A percentile compares a stretch with the other conserved stretches of the same genome.
Conservation (phyloP, 1,284 basidiomycete genomes). For the Dichomitus squalens region DNA sequence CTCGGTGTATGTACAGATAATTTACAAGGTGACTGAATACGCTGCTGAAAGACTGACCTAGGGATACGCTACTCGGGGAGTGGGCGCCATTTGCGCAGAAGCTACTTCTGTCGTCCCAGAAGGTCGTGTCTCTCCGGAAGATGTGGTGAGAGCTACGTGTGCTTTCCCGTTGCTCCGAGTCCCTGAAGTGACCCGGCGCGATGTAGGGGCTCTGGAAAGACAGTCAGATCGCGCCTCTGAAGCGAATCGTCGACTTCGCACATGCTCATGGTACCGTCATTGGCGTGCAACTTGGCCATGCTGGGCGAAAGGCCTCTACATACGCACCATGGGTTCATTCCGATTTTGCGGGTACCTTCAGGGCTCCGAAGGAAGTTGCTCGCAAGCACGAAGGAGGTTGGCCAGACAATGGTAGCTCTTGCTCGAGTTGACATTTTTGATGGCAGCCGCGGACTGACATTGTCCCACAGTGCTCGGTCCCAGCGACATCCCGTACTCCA, state of each 20-base stretch:
- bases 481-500: slow-evolving; percentile 53
- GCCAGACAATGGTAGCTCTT: slow-evolving; percentile 55
- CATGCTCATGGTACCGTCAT: slow-evolving; percentile 73
- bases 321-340: slow-evolving; percentile 58
- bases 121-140: slow-evolving; percentile 57
- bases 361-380: slow-evolving; percentile 32
- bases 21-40: not conserved
- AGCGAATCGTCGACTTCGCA: slow-evolving; percentile 74
- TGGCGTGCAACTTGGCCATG: slow-evolving; percentile 83
- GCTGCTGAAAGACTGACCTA: slow-evolving; percentile 20
- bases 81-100: slow-evolving; percentile 65
- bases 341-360: slow-evolving; percentile 30
- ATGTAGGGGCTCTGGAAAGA: slow-evolving; percentile 74
- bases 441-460: not conserved
- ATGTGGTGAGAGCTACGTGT: slow-evolving; percentile 28
- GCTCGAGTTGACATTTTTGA: not conserved
- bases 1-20: slow-evolving; percentile 42
- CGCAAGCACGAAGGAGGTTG: slow-evolving; percentile 66
- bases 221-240: slow-evolving; percentile 67
- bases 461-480: slow-evolving; percentile 46
- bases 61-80: slow-evolving; percentile 61
- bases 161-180: no score
- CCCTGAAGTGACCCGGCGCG: not conserved
- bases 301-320: slow-evolving; percentile 73
- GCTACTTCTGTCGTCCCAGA: slow-evolving; percentile 62